Evolutionary conservation across 1,139 yeast genomes (phyloP), one percentile per base, ranked within the genome.

Genomic region (Groenewaldozyma auringiensis): DNA sequence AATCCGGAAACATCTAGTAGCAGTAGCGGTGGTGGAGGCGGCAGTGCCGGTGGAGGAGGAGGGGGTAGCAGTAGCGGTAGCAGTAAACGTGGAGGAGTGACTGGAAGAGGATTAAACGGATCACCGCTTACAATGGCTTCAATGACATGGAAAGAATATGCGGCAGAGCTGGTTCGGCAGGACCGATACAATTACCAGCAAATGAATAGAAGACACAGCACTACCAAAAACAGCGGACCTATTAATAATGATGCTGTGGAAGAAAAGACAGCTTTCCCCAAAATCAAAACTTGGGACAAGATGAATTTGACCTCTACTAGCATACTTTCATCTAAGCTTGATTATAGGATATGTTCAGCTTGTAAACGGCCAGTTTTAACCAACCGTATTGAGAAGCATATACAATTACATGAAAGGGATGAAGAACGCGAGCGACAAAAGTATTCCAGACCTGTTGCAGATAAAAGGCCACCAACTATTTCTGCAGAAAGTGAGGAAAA

Each of bases 361-460:
- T 65, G 69, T 46, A 42, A 50, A 13, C 57, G 67, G 42, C 69
- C 69, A 2, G 42, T 56, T 13, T 48, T 65, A 36, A 52, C 49
- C 14, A 43, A 54, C 2, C 59, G 60, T 13, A 47, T 57, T 18
- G 50, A 50, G 33, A 47, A 48, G 35, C 65, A 61, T 47, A 43
- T 56, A 32, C 53, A 58, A 40, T 45, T 50, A 36, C 37, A 35
- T 20, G 25, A 35, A 4, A 4, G 8, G 4, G 38, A 14, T 8
- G 8, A 25, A 16, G 13, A 16, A 29, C 18, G 21, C 18, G 37
- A 29, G 14, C 6, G 20, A 25, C 3, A 4, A 16, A 33, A 29
- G 20, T 4, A 13, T 4, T 8, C 8, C 32, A 4, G 13, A 14
- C 17, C 8, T 8, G 14, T 9, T n/a, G 8, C 29, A 4, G 20